Conservation (phyloP, 2,329 filamentous ascomycete genomes). For the Penicillium sp. region DNA sequence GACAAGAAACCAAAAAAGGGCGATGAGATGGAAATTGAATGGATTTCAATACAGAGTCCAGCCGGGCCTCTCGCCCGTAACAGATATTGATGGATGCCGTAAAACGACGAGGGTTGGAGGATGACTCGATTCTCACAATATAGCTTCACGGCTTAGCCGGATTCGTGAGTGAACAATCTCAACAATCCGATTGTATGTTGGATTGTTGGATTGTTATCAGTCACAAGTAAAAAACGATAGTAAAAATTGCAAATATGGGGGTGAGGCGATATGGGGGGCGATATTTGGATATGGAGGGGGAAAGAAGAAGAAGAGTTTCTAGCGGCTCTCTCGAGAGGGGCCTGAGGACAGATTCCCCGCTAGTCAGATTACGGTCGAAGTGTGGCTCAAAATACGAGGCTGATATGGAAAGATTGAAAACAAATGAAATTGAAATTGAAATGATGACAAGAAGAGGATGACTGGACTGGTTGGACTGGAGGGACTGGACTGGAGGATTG, state of each 20-base stretch:
- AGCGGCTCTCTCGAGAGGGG: conserved; percentile 10
- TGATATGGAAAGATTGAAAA: not conserved
- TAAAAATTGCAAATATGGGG: not conserved
- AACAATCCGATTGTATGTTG: not conserved
- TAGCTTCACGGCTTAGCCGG: not conserved
- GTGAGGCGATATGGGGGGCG: conserved; percentile 1
- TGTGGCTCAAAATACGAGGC: conserved; percentile 10
- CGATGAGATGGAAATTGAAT: not conserved
- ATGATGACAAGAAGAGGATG: conserved; percentile 2
- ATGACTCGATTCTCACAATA: not conserved
- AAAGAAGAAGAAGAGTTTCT: conserved; percentile 10
- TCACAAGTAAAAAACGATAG: not conserved
- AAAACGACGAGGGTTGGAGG: conserved; percentile 4
- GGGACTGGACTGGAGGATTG: not conserved
- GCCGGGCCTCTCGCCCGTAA: conserved; percentile 38
- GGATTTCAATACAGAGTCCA: conserved; percentile 7
- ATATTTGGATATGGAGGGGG: conserved; percentile 6
- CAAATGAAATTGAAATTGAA: not conserved
- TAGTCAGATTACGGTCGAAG: conserved; percentile 7
- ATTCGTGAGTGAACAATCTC: not conserved
- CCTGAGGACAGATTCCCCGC: conserved; percentile 15
- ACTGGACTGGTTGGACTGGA: not conserved
- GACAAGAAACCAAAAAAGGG: not conserved
- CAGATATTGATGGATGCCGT: conserved; percentile 18
- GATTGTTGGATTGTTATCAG: not conserved